Evolutionary conservation across 768 basidiomycete genomes (phyloP), one percentile per base, ranked within the genome.

Genomic region (Boletus tylopilopsis): DNA sequence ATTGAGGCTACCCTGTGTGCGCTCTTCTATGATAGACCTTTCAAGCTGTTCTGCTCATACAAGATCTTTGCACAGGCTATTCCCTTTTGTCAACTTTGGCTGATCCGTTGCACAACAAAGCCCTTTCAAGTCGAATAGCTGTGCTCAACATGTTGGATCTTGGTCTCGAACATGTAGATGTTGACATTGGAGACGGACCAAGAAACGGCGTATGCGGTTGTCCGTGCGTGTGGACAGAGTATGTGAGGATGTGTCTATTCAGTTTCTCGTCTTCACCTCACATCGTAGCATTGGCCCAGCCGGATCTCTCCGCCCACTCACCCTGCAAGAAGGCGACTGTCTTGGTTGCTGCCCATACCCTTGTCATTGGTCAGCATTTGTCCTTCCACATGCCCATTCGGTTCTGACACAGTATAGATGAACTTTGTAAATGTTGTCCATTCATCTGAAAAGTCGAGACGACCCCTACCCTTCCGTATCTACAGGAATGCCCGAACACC

Each of bases 121-220:
- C 91, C 0, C 73, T 99, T 4, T 83, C 94, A 0, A 88, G 84
- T 61, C 82, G 94, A 6, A 84, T 97, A 15, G 91, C 92, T 13
- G 94, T 94, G 1, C 74, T 99, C 38, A 94, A 94, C 57, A 80
- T 94, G 76, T 75, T 98, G 2, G 95, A 97, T 65, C 73, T 99
- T 0, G 78, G 84, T 2, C 72, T 98, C 10, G 85, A 87, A 33
- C 94, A 98, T 69, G 79, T 99, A 1, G 95, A 94, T 15, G 78
- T 98, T 9, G 84, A 91, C 45, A 80, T 90, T 0, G 84, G 81
- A 3, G 56, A 64, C 5, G 1, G 70, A 76, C 5, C 76, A 61
- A 0, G 57, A 76, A 41, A 71, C 71, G 21, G 70, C 94, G 12
- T 77, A 85, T 40, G 68, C 70, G 3, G 80, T 96, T 9, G 79